Conservation (phyloP, 805 yeast species). For the Metschnikowia gelsemii region DNA sequence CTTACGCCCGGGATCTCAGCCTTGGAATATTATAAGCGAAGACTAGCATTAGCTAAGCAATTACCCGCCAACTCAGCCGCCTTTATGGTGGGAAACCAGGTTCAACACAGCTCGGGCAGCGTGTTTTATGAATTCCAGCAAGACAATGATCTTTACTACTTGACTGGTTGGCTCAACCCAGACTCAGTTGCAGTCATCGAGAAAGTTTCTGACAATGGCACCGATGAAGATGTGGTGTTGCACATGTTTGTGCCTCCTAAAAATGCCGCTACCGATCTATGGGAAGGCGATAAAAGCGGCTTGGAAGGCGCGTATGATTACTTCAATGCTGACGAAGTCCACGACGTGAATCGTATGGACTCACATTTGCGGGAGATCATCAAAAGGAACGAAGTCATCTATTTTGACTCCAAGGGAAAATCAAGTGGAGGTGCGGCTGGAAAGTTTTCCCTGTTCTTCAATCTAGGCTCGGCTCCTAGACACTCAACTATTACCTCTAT, state of each 20-base stretch:
- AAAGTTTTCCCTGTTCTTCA: conserved; percentile 23
- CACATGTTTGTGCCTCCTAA: conserved; percentile 87
- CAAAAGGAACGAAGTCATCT: conserved; percentile 49
- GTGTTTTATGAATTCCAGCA: conserved; percentile 94
- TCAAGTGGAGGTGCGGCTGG: conserved; percentile 7
- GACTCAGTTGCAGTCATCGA: conserved; percentile 69
- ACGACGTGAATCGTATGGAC: conserved; percentile 46
- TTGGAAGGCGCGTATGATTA: conserved; percentile 74
- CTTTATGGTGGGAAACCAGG: conserved; percentile 66
- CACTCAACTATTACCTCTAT: conserved; percentile 21
- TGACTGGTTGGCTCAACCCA: conserved; percentile 94
- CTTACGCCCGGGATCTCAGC: conserved; percentile 88
- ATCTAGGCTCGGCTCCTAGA: conserved; percentile 9
- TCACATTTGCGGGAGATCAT: conserved; percentile 49
- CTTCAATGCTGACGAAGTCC: conserved; percentile 83
- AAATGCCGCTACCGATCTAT: conserved; percentile 72
- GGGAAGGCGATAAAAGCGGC: conserved; percentile 97
- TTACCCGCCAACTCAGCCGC: conserved; percentile 68
- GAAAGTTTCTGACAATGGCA: conserved; percentile 50
- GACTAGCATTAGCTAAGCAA: conserved; percentile 54
- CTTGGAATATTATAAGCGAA: conserved; percentile 71
- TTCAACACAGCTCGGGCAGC: conserved; percentile 82
- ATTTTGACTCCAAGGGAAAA: conserved; percentile 46
- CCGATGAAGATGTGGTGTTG: conserved; percentile 50
- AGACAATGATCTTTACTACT: conserved; percentile 79